Evolutionary conservation across 2,329 filamentous ascomycete genomes (phyloP).

Genomic region (Paramyrothecium sp.): DNA sequence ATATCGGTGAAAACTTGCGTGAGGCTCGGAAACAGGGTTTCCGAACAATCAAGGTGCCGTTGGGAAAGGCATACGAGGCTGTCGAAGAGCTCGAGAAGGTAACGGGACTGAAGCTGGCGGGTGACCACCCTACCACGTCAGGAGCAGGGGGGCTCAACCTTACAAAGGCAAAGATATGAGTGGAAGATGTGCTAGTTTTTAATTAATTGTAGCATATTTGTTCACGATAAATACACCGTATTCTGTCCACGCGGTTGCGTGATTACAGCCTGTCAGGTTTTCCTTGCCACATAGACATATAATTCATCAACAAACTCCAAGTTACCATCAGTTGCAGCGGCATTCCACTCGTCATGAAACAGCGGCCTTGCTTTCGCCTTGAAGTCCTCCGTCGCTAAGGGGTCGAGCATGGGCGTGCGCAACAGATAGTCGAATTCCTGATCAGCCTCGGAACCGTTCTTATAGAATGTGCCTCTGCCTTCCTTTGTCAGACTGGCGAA

Average conservation of each 20-base stretch:
- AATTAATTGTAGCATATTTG: neutral
- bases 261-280: slow-evolving; percentile 3
- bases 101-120: slow-evolving; percentile 65
- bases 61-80: slow-evolving; percentile 77
- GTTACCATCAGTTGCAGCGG: slow-evolving; percentile 23
- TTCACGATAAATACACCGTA: neutral
- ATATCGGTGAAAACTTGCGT: slow-evolving; percentile 92
- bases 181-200: neutral
- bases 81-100: slow-evolving; percentile 77
- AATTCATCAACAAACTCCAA: slow-evolving; percentile 23
- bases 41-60: slow-evolving; percentile 77
- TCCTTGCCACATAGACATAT: slow-evolving; percentile 28
- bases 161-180: slow-evolving; percentile 40
- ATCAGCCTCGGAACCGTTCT: slow-evolving; percentile 23
- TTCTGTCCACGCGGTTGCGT: neutral
- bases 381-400: slow-evolving; percentile 16
- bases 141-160: slow-evolving; percentile 33
- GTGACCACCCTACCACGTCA: slow-evolving; percentile 50
- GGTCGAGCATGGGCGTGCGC: slow-evolving; percentile 15
- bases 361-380: slow-evolving; percentile 17
- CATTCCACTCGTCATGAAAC: slow-evolving; percentile 28
- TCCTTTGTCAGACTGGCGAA: slow-evolving; percentile 21
- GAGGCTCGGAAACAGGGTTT: slow-evolving; percentile 73
- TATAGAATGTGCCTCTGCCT: slow-evolving; percentile 18
- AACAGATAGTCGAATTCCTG: slow-evolving; percentile 23